phyloP scores from a whole-genome alignment of 768 basidiomycete species.

The Pisolithus sp. region DNA sequence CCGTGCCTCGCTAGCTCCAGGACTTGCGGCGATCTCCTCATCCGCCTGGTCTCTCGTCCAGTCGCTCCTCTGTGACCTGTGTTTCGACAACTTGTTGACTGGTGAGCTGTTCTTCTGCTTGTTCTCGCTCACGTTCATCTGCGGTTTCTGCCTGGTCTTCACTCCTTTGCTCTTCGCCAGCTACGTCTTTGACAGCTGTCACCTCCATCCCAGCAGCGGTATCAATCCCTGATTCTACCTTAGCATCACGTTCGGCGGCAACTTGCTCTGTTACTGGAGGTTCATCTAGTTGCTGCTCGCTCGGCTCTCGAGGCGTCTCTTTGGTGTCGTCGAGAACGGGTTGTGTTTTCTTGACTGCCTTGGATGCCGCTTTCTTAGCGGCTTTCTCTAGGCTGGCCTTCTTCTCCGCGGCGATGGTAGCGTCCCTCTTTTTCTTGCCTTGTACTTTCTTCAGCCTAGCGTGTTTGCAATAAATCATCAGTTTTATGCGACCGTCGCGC shows the following conservation, averaged over 20 bases:
- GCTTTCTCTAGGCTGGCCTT: constrained; percentile 2
- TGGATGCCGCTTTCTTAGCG: background rate
- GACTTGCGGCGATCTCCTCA: background rate
- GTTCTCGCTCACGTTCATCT: background rate
- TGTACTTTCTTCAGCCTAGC: constrained; percentile 91
- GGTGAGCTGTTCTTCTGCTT: constrained; percentile 2
- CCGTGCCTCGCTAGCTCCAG: background rate
- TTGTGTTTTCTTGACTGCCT: background rate
- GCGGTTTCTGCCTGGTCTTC: background rate
- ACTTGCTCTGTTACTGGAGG: background rate
- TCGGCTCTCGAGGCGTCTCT: constrained; percentile 25
- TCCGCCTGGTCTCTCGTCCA: background rate
- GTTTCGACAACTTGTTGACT: constrained; percentile 1
- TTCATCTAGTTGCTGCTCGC: constrained; percentile 11
- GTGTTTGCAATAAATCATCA: constrained; percentile 2
- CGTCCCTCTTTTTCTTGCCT: constrained; percentile 91
- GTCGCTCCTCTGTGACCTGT: background rate
- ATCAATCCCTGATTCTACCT: background rate
- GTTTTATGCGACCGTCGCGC: background rate
- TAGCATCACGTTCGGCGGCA: constrained; percentile 1
- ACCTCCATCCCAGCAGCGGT: background rate
- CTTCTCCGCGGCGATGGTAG: constrained; percentile 34
- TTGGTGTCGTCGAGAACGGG: constrained; percentile 19
- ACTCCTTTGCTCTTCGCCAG: background rate
- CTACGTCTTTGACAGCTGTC: background rate